Percentiles rank a stretch among this genome's conserved stretches.
Evolutionary conservation across 352 stramenopile genomes (phyloP).

Genomic region (Labyrinthula sp.): DNA sequence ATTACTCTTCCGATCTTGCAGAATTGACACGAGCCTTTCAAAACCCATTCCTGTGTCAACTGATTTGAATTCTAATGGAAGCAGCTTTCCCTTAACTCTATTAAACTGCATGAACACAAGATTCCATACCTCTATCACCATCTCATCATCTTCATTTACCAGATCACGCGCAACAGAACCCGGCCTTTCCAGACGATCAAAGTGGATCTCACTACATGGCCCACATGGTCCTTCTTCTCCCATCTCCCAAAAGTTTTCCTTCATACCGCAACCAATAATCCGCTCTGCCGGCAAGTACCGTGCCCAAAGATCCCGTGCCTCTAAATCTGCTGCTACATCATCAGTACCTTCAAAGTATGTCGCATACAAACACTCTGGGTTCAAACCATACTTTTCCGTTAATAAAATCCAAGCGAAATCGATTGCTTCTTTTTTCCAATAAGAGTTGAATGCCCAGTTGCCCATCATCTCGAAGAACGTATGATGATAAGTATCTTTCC

Average conservation of each 20-base stretch:
- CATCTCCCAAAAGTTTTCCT: constrained; percentile 99
- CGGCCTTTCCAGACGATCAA: constrained; percentile 90
- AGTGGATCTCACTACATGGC: constrained; percentile 97
- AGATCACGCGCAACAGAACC: constrained; percentile 62
- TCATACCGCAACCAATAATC: constrained; percentile 62
- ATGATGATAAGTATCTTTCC: constrained; percentile 92
- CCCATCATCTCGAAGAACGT: constrained; percentile 99
- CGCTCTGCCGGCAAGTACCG: constrained; percentile 48
- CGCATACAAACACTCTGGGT: constrained; percentile 73
- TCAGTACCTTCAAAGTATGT: constrained; percentile 95
- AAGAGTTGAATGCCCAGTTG: constrained; percentile 94
- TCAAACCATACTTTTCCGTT: constrained; percentile 77
- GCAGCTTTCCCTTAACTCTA: constrained; percentile 57
- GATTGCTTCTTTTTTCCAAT: constrained; percentile 95
- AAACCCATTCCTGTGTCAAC: constrained; percentile 98
- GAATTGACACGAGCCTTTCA: constrained; percentile 68
- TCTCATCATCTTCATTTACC: constrained; percentile 87
- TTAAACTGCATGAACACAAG: constrained; percentile 99
- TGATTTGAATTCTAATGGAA: constrained; percentile 73
- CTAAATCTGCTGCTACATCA: constrained; percentile 52
- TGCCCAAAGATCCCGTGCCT: constrained; percentile 69
- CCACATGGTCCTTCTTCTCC: constrained; percentile 92
- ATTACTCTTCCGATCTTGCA: constrained; percentile 78
- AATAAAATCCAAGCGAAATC: constrained; percentile 85
- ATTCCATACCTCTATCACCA: constrained; percentile 99